Percentiles rank a stretch among this genome's conserved stretches.
Conservation (phyloP, 768 basidiomycete species). For the Pleurotus ostreatus region DNA sequence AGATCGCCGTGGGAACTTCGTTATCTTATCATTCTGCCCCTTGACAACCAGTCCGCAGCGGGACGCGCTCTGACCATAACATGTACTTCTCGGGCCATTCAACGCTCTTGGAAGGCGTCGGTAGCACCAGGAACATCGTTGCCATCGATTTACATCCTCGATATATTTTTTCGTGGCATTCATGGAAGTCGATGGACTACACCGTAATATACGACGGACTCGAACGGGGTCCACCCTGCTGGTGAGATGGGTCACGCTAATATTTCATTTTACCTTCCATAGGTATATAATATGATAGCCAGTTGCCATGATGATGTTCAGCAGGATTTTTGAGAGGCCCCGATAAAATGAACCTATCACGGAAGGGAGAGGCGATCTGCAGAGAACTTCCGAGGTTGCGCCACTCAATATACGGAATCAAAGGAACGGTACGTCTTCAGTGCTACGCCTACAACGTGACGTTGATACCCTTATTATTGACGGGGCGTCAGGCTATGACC, state of each 20-base stretch:
- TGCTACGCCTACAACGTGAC: too few species aligned
- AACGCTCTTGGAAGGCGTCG: too few species aligned
- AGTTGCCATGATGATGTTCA: conserved; percentile 8
- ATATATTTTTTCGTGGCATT: neutral
- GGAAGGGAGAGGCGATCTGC: too few species aligned
- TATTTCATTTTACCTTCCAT: neutral
- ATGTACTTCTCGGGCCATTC: neutral
- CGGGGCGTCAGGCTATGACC: too few species aligned
- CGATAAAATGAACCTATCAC: neutral
- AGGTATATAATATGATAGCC: conserved; percentile 6
- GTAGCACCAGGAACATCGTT: neutral
- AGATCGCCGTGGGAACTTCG: neutral
- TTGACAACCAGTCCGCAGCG: conserved; percentile 1
- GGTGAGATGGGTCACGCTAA: neutral
- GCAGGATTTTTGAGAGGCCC: neutral
- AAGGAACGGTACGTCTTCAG: too few species aligned
- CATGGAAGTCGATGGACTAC: conserved; percentile 1
- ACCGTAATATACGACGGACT: neutral
- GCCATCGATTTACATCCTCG: neutral
- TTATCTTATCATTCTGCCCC: conserved; percentile 5
- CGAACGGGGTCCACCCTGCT: neutral
- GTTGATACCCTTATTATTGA: too few species aligned
- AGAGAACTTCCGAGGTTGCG: too few species aligned
- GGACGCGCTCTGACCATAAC: neutral
- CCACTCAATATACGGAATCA: too few species aligned